A percentile compares a stretch with the other conserved stretches of the same genome.
phyloP scores from a whole-genome alignment of 2,329 filamentous ascomycete genomes.

The Pseudocercospora musae region DNA sequence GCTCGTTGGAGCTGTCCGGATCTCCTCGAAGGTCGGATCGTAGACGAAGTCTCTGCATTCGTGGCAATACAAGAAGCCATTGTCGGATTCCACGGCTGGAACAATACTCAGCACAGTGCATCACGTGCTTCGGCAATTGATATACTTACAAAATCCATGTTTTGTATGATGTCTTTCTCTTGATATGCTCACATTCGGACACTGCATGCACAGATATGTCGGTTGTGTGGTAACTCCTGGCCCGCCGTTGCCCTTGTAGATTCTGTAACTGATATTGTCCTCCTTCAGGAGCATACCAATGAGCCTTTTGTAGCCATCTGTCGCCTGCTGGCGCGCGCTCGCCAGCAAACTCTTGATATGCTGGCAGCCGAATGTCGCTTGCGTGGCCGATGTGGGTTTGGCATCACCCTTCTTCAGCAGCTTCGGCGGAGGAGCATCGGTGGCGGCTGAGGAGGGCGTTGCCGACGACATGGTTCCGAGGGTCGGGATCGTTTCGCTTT shows the following conservation, averaged over 20 bases:
- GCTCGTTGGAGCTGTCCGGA: slow-evolving; percentile 54
- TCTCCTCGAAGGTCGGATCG: slow-evolving; percentile 74
- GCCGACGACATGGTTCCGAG: slow-evolving; percentile 26
- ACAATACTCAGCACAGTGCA: slow-evolving; percentile 27
- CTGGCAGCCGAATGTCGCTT: slow-evolving; percentile 9
- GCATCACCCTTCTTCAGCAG: slow-evolving; percentile 36
- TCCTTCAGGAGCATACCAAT: slow-evolving; percentile 68
- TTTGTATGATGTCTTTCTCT: slow-evolving; percentile 69
- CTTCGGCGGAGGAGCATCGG: slow-evolving; percentile 44
- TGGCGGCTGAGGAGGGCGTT: slow-evolving; percentile 38
- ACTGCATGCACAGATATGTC: slow-evolving; percentile 68
- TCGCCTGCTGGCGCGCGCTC: slow-evolving; percentile 64
- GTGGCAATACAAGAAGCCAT: slow-evolving; percentile 73
- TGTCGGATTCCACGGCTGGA: slow-evolving; percentile 72
- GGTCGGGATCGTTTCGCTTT: not conserved
- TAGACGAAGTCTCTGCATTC: slow-evolving; percentile 80
- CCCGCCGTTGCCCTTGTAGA: slow-evolving; percentile 49
- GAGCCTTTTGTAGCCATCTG: slow-evolving; percentile 69
- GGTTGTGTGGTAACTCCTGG: slow-evolving; percentile 26
- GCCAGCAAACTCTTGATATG: slow-evolving; percentile 57
- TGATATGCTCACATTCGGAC: slow-evolving; percentile 64
- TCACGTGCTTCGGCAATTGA: not conserved
- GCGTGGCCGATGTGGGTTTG: slow-evolving; percentile 37
- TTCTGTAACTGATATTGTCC: slow-evolving; percentile 65
- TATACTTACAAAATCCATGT: slow-evolving; percentile 66